Evolutionary conservation across 2,329 filamentous ascomycete genomes (phyloP).

Genomic region (Colletotrichum spaethianum): DNA sequence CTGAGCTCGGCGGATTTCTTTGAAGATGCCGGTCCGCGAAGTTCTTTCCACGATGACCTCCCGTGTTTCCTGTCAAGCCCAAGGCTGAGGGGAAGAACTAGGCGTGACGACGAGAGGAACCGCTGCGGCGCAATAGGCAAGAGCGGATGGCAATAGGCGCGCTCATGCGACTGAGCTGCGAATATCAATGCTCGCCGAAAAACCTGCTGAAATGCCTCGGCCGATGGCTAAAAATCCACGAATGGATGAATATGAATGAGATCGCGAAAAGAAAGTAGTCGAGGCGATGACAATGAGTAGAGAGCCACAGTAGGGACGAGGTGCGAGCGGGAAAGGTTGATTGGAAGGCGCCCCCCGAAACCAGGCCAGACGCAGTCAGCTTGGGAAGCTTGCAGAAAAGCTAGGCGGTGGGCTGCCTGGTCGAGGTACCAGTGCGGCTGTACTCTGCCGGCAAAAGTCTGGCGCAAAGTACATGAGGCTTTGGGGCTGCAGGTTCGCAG

Average conservation of each 20-base stretch:
- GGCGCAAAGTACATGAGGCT: constrained; percentile 4
- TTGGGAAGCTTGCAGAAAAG: constrained; percentile 38
- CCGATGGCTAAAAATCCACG: not conserved
- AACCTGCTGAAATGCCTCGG: not conserved
- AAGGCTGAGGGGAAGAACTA: not conserved
- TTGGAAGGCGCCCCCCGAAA: constrained; percentile 27
- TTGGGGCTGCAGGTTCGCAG: not conserved
- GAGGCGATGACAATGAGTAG: constrained; percentile 27
- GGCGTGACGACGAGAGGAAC: constrained; percentile 4
- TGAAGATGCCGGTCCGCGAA: too few species aligned
- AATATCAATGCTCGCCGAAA: not conserved
- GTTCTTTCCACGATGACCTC: not conserved
- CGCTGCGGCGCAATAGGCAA: constrained; percentile 13
- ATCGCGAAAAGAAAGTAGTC: constrained; percentile 6
- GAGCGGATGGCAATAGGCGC: not conserved
- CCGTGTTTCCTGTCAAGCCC: not conserved
- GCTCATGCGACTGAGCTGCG: not conserved
- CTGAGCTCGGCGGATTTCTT: not conserved
- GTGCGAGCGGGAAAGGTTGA: constrained; percentile 21
- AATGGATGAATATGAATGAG: not conserved
- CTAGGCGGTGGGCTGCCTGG: constrained; percentile 17
- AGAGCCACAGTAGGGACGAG: not conserved
- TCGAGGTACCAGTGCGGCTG: not conserved
- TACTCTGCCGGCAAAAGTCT: constrained; percentile 4
- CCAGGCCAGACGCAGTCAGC: constrained; percentile 26